phyloP scores from a whole-genome alignment of 139 green algal genomes.

The Chlorella sp. region DNA sequence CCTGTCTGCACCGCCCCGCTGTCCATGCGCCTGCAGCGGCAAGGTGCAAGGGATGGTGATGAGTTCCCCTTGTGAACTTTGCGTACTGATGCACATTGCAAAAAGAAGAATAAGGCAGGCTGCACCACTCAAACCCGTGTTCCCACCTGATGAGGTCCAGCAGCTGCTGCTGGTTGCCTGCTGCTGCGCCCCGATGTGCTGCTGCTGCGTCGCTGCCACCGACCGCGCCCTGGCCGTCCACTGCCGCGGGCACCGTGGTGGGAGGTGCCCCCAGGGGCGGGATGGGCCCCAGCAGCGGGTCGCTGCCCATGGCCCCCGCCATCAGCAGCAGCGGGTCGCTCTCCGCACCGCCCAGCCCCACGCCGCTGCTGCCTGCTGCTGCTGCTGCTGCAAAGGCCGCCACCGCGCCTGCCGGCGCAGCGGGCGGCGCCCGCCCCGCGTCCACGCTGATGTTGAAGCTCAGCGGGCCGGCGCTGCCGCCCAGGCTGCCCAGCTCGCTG shows the following conservation, averaged over 20 bases:
- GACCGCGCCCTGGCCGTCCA: no score
- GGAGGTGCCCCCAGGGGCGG: not conserved
- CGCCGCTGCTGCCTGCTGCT: not conserved
- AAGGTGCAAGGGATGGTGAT: not conserved
- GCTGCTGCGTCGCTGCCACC: not conserved
- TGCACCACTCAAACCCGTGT: not conserved
- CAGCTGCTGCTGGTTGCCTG: not conserved
- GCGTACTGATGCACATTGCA: not conserved
- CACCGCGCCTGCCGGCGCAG: not conserved
- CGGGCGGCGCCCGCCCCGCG: conserved; percentile 10
- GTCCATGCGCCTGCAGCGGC: not conserved
- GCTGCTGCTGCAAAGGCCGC: conserved; percentile 17
- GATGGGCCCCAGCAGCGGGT: conserved; percentile 8
- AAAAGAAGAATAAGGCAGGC: not conserved
- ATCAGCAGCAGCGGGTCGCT: not conserved
- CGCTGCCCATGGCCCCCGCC: not conserved
- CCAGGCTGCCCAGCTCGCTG: not conserved
- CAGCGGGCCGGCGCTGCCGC: not conserved
- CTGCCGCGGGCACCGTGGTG: not conserved
- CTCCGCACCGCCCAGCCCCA: not conserved
- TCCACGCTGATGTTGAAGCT: conserved; percentile 30
- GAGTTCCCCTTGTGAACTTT: no score
- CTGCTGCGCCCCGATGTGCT: not conserved
- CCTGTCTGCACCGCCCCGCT: not conserved
- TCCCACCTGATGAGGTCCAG: conserved; percentile 15